phyloP scores from a whole-genome alignment of 192 early-diverging fungal species.

The Rhizoclosmatium globosum region DNA sequence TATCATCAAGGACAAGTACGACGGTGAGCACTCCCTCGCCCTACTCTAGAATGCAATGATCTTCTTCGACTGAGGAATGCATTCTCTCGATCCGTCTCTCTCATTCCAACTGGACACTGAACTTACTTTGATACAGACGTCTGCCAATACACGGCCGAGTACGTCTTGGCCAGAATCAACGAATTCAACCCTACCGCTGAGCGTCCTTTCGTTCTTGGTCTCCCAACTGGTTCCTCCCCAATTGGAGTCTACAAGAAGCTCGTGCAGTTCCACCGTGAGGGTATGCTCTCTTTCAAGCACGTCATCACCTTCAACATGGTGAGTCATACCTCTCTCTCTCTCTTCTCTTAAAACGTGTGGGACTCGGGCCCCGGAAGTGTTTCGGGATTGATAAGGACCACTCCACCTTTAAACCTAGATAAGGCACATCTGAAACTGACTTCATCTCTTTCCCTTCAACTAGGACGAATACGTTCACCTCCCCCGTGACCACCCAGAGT shows the following conservation, averaged over 20 bases:
- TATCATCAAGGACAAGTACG: conserved; percentile 40
- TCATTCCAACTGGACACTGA: neutral
- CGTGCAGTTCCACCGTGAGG: conserved; percentile 73
- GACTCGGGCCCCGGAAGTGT: neutral
- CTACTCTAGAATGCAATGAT: neutral
- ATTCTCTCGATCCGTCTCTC: neutral
- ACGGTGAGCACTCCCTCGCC: neutral
- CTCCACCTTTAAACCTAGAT: neutral
- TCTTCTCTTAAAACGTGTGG: neutral
- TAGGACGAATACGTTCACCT: conserved; percentile 84
- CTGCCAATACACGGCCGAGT: conserved; percentile 62
- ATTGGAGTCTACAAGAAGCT: conserved; percentile 81
- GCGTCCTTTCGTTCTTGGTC: conserved; percentile 84
- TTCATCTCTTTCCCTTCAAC: neutral
- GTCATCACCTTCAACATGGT: conserved; percentile 91
- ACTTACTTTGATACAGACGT: neutral
- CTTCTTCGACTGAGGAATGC: neutral
- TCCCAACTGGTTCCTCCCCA: conserved; percentile 89
- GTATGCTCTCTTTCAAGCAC: conserved; percentile 77
- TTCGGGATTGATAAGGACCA: neutral
- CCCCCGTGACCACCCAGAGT: conserved; percentile 87
- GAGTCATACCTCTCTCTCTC: neutral
- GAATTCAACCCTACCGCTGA: conserved; percentile 77
- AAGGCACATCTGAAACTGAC: neutral
- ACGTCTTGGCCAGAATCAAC: conserved; percentile 81